phyloP scores from a whole-genome alignment of 108 stramenopile genomes.

The Stephanodiscus minutulus region DNA sequence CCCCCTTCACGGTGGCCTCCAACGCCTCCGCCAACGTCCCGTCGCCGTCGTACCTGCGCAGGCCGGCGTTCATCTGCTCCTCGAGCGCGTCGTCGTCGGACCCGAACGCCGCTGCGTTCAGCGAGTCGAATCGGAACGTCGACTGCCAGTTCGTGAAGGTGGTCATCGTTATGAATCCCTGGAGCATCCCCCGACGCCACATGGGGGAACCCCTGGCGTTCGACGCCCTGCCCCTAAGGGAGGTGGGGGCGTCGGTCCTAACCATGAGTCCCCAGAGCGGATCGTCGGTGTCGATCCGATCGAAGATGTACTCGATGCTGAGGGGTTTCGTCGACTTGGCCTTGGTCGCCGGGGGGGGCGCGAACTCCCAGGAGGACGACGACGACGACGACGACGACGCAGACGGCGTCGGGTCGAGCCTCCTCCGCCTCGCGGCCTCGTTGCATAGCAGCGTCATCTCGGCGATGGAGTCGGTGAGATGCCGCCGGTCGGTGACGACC shows the following conservation, averaged over 20 bases:
- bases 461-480: conserved; percentile 79
- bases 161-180: conserved; percentile 88
- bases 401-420: not conserved
- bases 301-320: conserved; percentile 90
- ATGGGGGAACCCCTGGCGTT: conserved; percentile 39
- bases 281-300: conserved; percentile 92
- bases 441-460: conserved; percentile 89
- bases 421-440: conserved; percentile 77
- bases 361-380: not conserved
- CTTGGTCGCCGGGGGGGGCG: conserved; percentile 13
- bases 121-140: conserved; percentile 89
- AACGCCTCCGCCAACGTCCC: conserved; percentile 66
- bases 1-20: conserved; percentile 72
- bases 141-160: conserved; percentile 92
- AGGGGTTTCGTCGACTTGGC: conserved; percentile 69
- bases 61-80: conserved; percentile 43
- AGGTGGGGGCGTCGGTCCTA: conserved; percentile 51
- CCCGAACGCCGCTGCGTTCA: conserved; percentile 75
- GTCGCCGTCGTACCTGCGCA: conserved; percentile 63
- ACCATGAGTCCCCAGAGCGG: conserved; percentile 81
- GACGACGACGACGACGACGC: not conserved
- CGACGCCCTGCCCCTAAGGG: conserved; percentile 25
- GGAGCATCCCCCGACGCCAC: conserved; percentile 71
- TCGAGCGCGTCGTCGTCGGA: conserved; percentile 58
- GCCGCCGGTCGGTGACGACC: conserved; percentile 60